Evolutionary conservation across 306 rosid genomes (phyloP).

Genomic region (Prinsepia uniflora): DNA sequence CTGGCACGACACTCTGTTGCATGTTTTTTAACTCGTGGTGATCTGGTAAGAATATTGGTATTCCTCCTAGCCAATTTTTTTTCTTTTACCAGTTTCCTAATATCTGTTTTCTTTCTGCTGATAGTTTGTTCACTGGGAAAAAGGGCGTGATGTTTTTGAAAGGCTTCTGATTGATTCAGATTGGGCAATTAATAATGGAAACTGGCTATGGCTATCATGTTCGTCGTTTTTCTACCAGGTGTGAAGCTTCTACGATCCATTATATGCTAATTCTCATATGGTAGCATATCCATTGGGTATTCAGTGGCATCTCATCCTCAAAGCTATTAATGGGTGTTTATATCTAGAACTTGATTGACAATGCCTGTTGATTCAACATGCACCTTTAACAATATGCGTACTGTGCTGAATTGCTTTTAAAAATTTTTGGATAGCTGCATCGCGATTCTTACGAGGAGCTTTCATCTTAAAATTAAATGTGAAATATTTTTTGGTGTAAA

Average conservation of each 20-base stretch:
- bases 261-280: conserved; percentile 4
- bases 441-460: background rate
- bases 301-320: conserved; percentile 15
- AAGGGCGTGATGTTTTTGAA: conserved; percentile 90
- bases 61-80: background rate
- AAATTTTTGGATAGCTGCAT: background rate
- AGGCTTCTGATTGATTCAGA: conserved; percentile 96
- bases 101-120: conserved; percentile 2
- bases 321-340: background rate
- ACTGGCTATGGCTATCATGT: conserved; percentile 97
- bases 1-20: conserved; percentile 92
- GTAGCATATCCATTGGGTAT: conserved; percentile 10
- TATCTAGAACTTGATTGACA: background rate
- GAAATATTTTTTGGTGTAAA: background rate
- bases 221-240: conserved; percentile 96
- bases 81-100: background rate
- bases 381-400: background rate
- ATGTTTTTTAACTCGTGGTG: conserved; percentile 90
- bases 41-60: conserved; percentile 51
- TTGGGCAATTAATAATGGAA: conserved; percentile 93
- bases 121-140: conserved; percentile 91
- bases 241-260: conserved; percentile 2
- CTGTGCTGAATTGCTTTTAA: background rate
- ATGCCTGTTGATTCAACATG: background rate
- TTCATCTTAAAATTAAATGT: background rate